Evolutionary conservation across 2,329 filamentous ascomycete genomes (phyloP), one percentile per base, ranked within the genome.

Genomic region (Iodosphaeria phyllophila): DNA sequence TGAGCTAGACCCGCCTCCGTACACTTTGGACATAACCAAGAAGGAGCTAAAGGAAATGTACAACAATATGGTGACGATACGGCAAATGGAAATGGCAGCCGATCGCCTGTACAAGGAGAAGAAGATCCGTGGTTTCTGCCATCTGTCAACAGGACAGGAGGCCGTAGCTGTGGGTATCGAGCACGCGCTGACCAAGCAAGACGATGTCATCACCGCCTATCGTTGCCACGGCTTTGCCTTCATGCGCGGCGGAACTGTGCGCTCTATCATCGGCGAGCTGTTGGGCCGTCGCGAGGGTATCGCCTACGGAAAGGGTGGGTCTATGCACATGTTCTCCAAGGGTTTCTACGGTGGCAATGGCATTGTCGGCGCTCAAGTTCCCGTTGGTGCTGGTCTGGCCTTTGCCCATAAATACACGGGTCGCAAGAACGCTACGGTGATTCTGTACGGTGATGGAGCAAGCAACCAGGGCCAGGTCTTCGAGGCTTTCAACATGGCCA

Each of bases 401-500:
- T 98, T 98, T 46, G 89, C 89, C 32, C 83, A 95, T 62, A 75
- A 93, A 62, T 98, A 98, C 65, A 71, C 72, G 46, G 72, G 66
- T 46, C 74, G 76, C 61, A 76, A 83, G 60, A 86, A 82, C 49
- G 76, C 82, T 35, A 77, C 76, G 35, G 66, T 98, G 40, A 71
- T 86, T 36, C 69, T 98, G 30, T 98, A 98, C 57, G 89, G 89
- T 64, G 89, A 98, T 45, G 89, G 89, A 65, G 89, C 89, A 38
- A 80, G 76, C 65, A 98, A 98, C 67, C 89, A 98, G 65, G 89
- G 89, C 37, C 89, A 98, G 60, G 89, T 98, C 42, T 98, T 98
- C 46, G 89, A 98, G 67, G 84, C 89, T 33, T 98, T 91, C 72
- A 98, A 98, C 74, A 98, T 98, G 89, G 89, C 89, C 35, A 95